Percentiles rank a stretch among this genome's conserved stretches.
These are phyloP conservation scores for Medicago arabica DNA, from an alignment of 306 rosid genomes.

Conservation along the genomic window DNA sequence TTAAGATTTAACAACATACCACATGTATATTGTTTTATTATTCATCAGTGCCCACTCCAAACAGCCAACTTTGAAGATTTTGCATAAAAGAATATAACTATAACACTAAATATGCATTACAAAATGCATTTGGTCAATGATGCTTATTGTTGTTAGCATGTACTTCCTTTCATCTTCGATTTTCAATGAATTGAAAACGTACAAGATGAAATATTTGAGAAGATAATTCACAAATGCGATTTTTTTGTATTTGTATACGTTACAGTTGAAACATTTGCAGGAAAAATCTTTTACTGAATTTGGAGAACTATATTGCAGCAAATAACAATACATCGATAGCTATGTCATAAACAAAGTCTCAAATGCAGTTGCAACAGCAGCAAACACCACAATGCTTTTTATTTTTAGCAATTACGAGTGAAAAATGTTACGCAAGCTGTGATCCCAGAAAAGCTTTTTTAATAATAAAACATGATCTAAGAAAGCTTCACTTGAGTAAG, in stretches of 20 bases:
- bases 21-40: background rate
- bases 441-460: conserved; percentile 23
- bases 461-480: background rate
- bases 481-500: conserved; percentile 30
- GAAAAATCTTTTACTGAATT: conserved; percentile 22
- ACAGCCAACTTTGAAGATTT: conserved; percentile 15
- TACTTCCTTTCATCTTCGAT: background rate
- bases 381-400: conserved; percentile 14
- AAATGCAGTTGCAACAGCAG: conserved; percentile 25
- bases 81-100: conserved; percentile 4
- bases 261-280: conserved; percentile 17
- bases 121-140: background rate
- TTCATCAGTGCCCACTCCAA: background rate
- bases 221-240: conserved; percentile 12
- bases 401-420: conserved; percentile 14
- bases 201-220: conserved; percentile 16
- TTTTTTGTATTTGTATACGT: background rate
- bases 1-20: conserved; percentile 31
- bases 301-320: conserved; percentile 1
- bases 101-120: background rate
- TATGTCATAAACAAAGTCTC: background rate
- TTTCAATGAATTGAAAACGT: conserved; percentile 1
- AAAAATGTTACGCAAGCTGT: conserved; percentile 4
- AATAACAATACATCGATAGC: conserved; percentile 20
- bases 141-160: background rate